A percentile compares a stretch with the other conserved stretches of the same genome.
These are phyloP conservation scores for Cyclotella cryptica DNA, from an alignment of 108 stramenopile species.

Conservation along the genomic window DNA sequence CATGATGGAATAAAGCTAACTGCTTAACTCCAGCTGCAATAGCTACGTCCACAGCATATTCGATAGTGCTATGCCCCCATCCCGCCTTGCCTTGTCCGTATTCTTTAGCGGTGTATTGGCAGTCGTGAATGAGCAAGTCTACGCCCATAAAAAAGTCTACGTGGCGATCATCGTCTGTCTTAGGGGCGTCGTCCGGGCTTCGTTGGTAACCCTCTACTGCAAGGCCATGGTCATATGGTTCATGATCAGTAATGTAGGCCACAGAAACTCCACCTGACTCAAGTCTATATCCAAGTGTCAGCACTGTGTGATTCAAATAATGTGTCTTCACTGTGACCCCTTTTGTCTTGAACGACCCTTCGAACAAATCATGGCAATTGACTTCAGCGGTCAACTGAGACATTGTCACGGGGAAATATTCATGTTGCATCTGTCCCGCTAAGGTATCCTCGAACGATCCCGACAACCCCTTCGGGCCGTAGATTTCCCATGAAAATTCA, in stretches of 20 bases:
- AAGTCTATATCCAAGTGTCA: constrained; percentile 41
- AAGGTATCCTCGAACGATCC: constrained; percentile 36
- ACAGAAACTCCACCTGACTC: constrained; percentile 28
- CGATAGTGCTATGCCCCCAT: constrained; percentile 48
- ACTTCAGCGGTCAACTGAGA: constrained; percentile 28
- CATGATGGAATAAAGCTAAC: constrained; percentile 46
- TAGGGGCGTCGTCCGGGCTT: constrained; percentile 14
- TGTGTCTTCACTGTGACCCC: constrained; percentile 32
- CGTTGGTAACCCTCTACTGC: constrained; percentile 33
- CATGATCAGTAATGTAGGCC: constrained; percentile 50
- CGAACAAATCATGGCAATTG: constrained; percentile 39
- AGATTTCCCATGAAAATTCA: constrained; percentile 35
- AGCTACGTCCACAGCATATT: constrained; percentile 48
- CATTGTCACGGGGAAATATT: constrained; percentile 43
- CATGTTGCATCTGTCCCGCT: constrained; percentile 43
- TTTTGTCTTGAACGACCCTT: constrained; percentile 22
- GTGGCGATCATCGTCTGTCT: constrained; percentile 36
- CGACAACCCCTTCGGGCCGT: constrained; percentile 36
- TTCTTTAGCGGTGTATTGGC: constrained; percentile 37
- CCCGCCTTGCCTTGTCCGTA: constrained; percentile 26
- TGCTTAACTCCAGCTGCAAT: constrained; percentile 30
- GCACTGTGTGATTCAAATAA: constrained; percentile 40
- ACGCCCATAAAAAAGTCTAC: constrained; percentile 38
- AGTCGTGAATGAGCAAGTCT: constrained; percentile 41
- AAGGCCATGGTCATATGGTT: constrained; percentile 38